Evolutionary conservation across 495 filamentous ascomycete genomes (phyloP), one percentile per base, ranked within the genome.

Genomic region (Penicillium subrubescens): DNA sequence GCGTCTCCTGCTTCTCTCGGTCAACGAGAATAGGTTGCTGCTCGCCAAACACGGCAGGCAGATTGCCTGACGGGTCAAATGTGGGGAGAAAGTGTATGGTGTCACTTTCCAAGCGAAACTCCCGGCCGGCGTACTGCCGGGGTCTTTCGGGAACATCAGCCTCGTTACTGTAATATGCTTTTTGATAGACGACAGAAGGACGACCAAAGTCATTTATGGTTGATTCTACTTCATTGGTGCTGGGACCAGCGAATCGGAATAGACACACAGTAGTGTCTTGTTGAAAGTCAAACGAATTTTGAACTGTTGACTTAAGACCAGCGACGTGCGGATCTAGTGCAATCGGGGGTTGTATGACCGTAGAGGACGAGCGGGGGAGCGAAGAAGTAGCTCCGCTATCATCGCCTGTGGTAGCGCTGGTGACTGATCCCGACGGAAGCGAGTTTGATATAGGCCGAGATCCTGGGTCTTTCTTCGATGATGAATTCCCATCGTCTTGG

Each of bases 101-200:
- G 61, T 84, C 85, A 58, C 94, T 91, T 71, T 86, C 87, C 2
- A 97, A 74, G 54, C 86, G 90, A 73, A 96, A 97, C 66, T 96
- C 92, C 66, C 86, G 87, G 19, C 94, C 94, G 10, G 90, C 96
- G 74, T 97, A 98, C 77, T 96, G 92, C 53, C 92, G 83, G 12
- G 84, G 73, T 56, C 87, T 85, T 39, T 90, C 84, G 8, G 96
- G 96, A 4, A 97, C 91, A 77, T 99, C 95, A 59, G 77, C 82
- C 58, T 94, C 91, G n/a, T 92, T 81, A 64, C 92, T 90, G 69
- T 97, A 98, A 68, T 89, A 93, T 17, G 94, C 88, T 69, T 93
- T 90, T 71, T 92, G 91, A 65, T 97, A 96, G 52, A 97, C 83
- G 25, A 91, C 81, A 48, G 81, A 77, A 64, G 83, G 83, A 12